Evolutionary conservation across 1,139 yeast genomes (phyloP).

Genomic region (Protomyces macrosporus): DNA sequence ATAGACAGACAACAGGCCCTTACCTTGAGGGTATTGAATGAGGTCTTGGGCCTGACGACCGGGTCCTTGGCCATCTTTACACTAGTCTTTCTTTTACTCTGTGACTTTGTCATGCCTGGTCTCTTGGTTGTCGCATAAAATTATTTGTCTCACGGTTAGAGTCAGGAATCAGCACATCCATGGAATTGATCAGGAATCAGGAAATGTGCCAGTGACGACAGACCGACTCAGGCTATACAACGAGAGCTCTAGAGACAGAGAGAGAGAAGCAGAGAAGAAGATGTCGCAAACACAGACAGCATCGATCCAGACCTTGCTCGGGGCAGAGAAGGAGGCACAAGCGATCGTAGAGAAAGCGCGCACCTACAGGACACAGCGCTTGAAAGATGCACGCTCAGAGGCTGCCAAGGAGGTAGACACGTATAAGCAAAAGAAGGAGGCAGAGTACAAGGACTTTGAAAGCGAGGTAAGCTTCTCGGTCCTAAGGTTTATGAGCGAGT

Average conservation of each 20-base stretch:
- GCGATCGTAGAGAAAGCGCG: conserved; percentile 81
- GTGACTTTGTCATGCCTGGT: neutral
- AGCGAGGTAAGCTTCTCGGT: conserved; percentile 41
- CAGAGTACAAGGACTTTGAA: conserved; percentile 69
- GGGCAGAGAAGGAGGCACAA: conserved; percentile 95
- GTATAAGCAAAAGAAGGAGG: conserved; percentile 79
- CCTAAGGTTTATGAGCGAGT: neutral
- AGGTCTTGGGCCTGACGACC: conserved; percentile 11
- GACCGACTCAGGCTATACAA: neutral
- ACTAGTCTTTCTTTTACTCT: neutral
- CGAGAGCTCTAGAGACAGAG: no score
- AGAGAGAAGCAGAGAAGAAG: neutral
- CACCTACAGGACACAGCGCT: conserved; percentile 56
- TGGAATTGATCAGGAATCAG: no score
- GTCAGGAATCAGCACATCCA: neutral
- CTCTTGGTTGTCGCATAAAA: neutral
- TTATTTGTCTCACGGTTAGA: neutral
- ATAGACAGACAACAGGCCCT: neutral
- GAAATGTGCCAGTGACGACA: neutral
- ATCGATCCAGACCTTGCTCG: conserved; percentile 21
- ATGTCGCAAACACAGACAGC: conserved; percentile 16
- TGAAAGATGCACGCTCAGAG: conserved; percentile 90
- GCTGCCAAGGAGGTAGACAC: conserved; percentile 85
- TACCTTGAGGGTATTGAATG: conserved; percentile 18
- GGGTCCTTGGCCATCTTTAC: neutral